Percentiles rank a stretch among this genome's conserved stretches.
Evolutionary conservation across 2,329 filamentous ascomycete species (phyloP).

Genomic region (Neofusicoccum ribis): DNA sequence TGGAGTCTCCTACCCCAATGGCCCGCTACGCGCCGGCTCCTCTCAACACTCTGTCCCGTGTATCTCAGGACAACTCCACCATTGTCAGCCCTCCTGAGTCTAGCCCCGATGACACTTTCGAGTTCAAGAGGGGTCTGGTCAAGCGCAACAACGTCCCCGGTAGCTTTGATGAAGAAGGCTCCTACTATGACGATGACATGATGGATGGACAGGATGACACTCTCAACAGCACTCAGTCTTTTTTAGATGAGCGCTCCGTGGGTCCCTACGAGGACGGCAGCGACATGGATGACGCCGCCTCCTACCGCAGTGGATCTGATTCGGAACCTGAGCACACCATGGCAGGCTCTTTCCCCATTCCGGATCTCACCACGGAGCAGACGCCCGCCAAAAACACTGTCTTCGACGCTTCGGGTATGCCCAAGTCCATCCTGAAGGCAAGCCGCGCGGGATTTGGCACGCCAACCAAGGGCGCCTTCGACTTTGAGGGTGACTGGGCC

Average conservation of each 20-base stretch:
- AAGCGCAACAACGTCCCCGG: conserved; percentile 66
- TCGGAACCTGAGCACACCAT: conserved; percentile 69
- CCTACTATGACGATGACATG: conserved; percentile 58
- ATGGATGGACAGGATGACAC: conserved; percentile 32
- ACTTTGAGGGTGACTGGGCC: conserved; percentile 81
- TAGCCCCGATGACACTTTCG: conserved; percentile 56
- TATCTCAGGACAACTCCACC: conserved; percentile 33
- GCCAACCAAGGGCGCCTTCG: conserved; percentile 55
- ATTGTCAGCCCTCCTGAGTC: conserved; percentile 43
- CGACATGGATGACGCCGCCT: conserved; percentile 63
- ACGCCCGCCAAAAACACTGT: conserved; percentile 37
- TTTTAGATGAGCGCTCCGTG: conserved; percentile 91
- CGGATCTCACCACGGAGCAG: conserved; percentile 77
- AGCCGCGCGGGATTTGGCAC: conserved; percentile 44
- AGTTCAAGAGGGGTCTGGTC: conserved; percentile 52
- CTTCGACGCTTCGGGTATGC: conserved; percentile 38
- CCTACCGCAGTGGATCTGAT: conserved; percentile 69
- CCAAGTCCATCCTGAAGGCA: conserved; percentile 52
- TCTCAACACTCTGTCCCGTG: conserved; percentile 18
- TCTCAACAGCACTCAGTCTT: conserved; percentile 60
- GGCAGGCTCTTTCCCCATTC: conserved; percentile 74
- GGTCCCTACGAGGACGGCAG: conserved; percentile 62
- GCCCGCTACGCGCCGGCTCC: conserved; percentile 34
- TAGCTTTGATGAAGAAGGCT: conserved; percentile 69
- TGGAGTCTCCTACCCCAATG: conserved; percentile 46